These are phyloP conservation scores for Thozetella sp. DNA, from an alignment of 495 filamentous ascomycete genomes.

Conservation along the genomic window DNA sequence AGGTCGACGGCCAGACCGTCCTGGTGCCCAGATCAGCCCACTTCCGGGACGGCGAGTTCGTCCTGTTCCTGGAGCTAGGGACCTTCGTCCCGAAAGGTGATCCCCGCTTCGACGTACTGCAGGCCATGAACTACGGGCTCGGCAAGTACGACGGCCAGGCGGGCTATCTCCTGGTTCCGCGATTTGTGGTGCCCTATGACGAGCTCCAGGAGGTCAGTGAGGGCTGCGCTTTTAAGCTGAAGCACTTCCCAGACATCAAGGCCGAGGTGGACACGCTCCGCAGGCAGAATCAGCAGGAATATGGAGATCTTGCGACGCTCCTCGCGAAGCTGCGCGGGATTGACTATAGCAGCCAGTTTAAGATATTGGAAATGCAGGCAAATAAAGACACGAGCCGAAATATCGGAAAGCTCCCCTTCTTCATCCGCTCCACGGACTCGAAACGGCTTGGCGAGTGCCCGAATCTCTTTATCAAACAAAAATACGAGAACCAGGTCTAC, in stretches of 20 bases:
- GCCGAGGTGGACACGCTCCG: not conserved
- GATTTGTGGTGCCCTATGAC: not conserved
- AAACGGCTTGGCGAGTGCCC: constrained; percentile 24
- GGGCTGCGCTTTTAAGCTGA: constrained; percentile 15
- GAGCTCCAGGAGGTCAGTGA: constrained; percentile 11
- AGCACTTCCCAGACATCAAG: constrained; percentile 5
- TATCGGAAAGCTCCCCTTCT: constrained; percentile 8
- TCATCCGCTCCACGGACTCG: constrained; percentile 19
- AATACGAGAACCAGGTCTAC: constrained; percentile 14
- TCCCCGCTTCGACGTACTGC: not conserved
- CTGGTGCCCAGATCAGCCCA: not conserved
- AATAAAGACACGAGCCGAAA: not conserved
- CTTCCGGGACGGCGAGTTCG: not conserved
- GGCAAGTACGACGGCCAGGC: not conserved
- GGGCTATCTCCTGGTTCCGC: constrained; percentile 14
- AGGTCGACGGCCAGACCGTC: not conserved
- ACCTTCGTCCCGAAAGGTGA: not conserved
- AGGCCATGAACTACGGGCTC: not conserved
- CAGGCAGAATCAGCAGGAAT: not conserved
- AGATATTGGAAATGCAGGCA: constrained; percentile 13
- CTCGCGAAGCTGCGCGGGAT: not conserved
- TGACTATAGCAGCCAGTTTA: constrained; percentile 11
- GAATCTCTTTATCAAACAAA: constrained; percentile 24
- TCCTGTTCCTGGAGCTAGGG: not conserved
- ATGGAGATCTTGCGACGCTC: not conserved